Conservation (phyloP, 345 rosid species). For the Brassica incana region DNA sequence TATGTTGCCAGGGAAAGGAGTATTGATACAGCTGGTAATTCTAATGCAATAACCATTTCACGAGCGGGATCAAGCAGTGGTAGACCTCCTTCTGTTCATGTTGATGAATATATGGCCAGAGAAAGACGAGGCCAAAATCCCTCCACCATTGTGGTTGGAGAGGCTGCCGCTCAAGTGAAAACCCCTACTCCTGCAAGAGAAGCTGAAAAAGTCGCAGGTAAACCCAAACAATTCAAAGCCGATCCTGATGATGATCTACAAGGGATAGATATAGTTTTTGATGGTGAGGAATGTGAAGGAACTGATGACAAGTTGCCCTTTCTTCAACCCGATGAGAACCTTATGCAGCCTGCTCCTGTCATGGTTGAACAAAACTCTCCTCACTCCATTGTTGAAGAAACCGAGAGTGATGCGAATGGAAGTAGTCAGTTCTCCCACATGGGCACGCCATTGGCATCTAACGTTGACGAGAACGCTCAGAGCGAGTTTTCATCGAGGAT, state of each 20-base stretch:
- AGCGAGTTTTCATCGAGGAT: constrained; percentile 91
- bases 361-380: constrained; percentile 77
- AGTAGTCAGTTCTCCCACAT: constrained; percentile 64
- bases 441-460: constrained; percentile 69
- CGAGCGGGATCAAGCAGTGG: constrained; percentile 89
- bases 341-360: constrained; percentile 73
- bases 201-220: constrained; percentile 50
- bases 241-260: constrained; percentile 94
- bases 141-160: constrained; percentile 59
- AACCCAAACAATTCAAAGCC: constrained; percentile 75
- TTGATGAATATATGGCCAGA: constrained; percentile 98
- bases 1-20: constrained; percentile 97
- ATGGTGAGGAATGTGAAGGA: constrained; percentile 86
- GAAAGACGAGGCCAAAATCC: constrained; percentile 83
- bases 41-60: constrained; percentile 79
- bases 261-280: constrained; percentile 93
- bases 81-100: constrained; percentile 99
- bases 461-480: constrained; percentile 70
- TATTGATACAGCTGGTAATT: constrained; percentile 66
- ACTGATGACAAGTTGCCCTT: constrained; percentile 83
- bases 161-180: constrained; percentile 59
- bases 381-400: constrained; percentile 90
- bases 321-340: constrained; percentile 88
- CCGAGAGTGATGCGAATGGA: constrained; percentile 80
- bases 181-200: constrained; percentile 56